phyloP scores from a whole-genome alignment of 73 alveolate species.

The Blepharisma japonicum region DNA sequence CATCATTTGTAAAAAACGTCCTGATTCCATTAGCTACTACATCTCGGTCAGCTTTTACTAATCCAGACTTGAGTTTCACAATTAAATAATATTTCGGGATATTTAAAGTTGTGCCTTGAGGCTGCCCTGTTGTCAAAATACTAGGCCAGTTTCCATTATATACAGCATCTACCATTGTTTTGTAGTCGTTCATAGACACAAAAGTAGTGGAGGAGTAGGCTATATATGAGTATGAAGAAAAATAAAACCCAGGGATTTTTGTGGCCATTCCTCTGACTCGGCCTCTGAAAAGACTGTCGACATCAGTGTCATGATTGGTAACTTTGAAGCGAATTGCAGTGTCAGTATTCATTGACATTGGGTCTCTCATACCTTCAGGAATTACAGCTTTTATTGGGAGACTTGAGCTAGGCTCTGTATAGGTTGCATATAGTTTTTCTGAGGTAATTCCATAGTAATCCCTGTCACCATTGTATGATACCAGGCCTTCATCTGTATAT shows the following conservation, averaged over 20 bases:
- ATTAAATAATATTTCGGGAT: conserved; percentile 53
- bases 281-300: conserved; percentile 35
- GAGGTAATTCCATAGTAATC: background rate
- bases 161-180: background rate
- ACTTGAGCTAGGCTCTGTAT: conserved; percentile 27
- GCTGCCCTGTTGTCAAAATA: conserved; percentile 21
- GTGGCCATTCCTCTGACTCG: conserved; percentile 53
- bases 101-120: no score
- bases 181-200: background rate
- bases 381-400: conserved; percentile 50
- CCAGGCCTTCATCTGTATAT: conserved; percentile 12
- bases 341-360: conserved; percentile 55
- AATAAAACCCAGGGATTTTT: conserved; percentile 64
- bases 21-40: conserved; percentile 75
- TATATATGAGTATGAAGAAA: conserved; percentile 52
- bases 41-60: conserved; percentile 43
- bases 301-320: background rate
- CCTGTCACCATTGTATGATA: background rate
- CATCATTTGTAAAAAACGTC: conserved; percentile 69
- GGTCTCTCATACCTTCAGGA: conserved; percentile 67
- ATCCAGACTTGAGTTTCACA: conserved; percentile 44
- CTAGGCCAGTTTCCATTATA: background rate
- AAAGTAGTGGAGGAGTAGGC: conserved; percentile 34
- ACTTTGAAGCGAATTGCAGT: conserved; percentile 45
- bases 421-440: background rate